Evolutionary conservation across 2,329 filamentous ascomycete genomes (phyloP).

Genomic region (Hymenoscyphus salicellus): DNA sequence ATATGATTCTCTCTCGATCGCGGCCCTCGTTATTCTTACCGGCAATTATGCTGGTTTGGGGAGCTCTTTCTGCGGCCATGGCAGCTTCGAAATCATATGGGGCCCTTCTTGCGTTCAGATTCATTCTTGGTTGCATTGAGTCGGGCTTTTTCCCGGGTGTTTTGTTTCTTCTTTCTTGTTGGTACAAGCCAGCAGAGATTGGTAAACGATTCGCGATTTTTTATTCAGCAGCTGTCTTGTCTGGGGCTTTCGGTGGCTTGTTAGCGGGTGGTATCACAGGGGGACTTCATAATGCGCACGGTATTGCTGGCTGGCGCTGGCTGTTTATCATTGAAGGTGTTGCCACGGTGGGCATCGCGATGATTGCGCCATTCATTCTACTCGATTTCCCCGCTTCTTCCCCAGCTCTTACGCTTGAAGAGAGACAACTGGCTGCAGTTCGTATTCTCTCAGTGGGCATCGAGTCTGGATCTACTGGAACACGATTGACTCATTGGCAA

Average conservation of each 20-base stretch:
- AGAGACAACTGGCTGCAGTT: slow-evolving; percentile 43
- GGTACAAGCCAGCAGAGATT: slow-evolving; percentile 54
- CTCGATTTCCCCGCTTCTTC: slow-evolving; percentile 49
- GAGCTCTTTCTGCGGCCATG: slow-evolving; percentile 52
- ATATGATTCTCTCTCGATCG: slow-evolving; percentile 46
- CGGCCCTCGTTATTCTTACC: slow-evolving; percentile 46
- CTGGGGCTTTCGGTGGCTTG: slow-evolving; percentile 48
- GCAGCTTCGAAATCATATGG: slow-evolving; percentile 46
- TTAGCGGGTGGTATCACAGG: slow-evolving; percentile 42
- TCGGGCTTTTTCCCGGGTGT: slow-evolving; percentile 53
- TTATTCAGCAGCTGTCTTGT: slow-evolving; percentile 54
- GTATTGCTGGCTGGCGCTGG: slow-evolving; percentile 52
- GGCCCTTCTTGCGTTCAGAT: slow-evolving; percentile 47
- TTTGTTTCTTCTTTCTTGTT: slow-evolving; percentile 51
- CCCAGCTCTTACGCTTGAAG: slow-evolving; percentile 38
- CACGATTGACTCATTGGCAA: slow-evolving; percentile 34
- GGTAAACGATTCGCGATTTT: slow-evolving; percentile 57
- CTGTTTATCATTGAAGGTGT: slow-evolving; percentile 47
- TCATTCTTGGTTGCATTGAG: slow-evolving; percentile 50
- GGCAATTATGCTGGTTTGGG: slow-evolving; percentile 43
- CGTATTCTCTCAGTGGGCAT: slow-evolving; percentile 45
- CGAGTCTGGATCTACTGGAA: slow-evolving; percentile 29
- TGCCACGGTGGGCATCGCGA: slow-evolving; percentile 42
- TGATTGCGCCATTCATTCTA: slow-evolving; percentile 45
- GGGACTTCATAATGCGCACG: slow-evolving; percentile 44